Evolutionary conservation across 306 rosid species (phyloP).

Genomic region (Cucurbita ficifolia): DNA sequence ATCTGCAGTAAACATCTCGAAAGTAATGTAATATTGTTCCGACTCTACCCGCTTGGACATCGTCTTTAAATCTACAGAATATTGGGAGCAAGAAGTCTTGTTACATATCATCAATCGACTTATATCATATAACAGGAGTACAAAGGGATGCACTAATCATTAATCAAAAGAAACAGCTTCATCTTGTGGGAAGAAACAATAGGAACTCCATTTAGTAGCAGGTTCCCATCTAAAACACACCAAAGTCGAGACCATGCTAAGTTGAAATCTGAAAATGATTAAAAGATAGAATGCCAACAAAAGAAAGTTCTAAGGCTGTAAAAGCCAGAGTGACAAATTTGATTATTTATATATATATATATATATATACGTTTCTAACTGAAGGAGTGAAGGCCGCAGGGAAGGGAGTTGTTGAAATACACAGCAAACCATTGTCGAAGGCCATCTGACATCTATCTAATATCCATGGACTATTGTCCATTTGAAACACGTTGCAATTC

Average conservation of each 20-base stretch:
- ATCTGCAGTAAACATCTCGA: conserved; percentile 94
- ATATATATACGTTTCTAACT: background rate
- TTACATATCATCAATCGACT: background rate
- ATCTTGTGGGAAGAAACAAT: background rate
- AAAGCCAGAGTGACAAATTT: background rate
- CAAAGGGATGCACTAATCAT: background rate
- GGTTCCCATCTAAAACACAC: background rate
- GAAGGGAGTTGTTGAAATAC: background rate
- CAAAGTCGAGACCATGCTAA: background rate
- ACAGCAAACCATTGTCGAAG: background rate
- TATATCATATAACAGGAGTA: background rate
- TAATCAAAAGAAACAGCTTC: background rate
- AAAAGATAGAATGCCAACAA: background rate
- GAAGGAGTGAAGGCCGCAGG: background rate
- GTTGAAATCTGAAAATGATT: background rate
- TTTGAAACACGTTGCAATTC: background rate
- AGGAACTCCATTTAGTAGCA: background rate
- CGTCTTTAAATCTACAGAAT: conserved; percentile 68
- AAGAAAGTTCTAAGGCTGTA: no score
- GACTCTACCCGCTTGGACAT: conserved; percentile 92
- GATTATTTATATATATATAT: no score
- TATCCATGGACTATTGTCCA: background rate
- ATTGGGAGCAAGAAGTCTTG: background rate
- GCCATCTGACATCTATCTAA: background rate
- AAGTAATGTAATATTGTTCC: conserved; percentile 78